Conservation (phyloP, 768 basidiomycete genomes). For the Phylloporus rhodoxanthus region DNA sequence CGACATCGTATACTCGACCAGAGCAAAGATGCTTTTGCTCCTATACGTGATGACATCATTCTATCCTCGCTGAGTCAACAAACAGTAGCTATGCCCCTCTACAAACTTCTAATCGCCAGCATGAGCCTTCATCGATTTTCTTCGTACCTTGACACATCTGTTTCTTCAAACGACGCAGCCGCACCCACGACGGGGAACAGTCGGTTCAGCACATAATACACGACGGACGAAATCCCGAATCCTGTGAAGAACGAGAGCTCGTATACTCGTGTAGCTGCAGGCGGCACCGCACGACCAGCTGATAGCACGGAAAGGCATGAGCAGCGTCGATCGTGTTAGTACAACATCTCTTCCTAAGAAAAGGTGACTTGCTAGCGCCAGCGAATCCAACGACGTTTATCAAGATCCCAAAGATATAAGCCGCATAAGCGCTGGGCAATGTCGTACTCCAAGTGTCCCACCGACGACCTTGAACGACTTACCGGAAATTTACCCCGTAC, state of each 20-base stretch:
- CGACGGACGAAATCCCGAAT: conserved; percentile 58
- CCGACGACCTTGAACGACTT: background rate
- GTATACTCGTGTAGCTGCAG: conserved; percentile 68
- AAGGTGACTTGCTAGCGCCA: conserved; percentile 50
- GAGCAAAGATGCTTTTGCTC: background rate
- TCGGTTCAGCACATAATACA: conserved; percentile 56
- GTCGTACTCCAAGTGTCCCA: conserved; percentile 2
- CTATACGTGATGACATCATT: conserved; percentile 24
- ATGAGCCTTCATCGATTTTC: background rate
- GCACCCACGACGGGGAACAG: conserved; percentile 56
- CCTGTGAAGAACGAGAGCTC: conserved; percentile 83
- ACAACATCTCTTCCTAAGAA: background rate
- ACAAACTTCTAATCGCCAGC: background rate
- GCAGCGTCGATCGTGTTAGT: background rate
- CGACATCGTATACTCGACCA: conserved; percentile 8
- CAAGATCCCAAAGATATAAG: conserved; percentile 68
- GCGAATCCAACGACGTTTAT: conserved; percentile 82
- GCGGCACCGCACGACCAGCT: conserved; percentile 57
- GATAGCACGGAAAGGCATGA: background rate
- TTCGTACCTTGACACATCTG: conserved; percentile 42
- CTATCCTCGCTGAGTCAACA: background rate
- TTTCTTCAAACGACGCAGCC: conserved; percentile 45
- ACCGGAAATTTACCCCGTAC: conserved; percentile 68
- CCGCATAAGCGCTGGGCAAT: conserved; percentile 49
- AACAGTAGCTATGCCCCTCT: background rate